Conservation (phyloP, 2,329 filamentous ascomycete genomes). For the Microsporum audouinii region DNA sequence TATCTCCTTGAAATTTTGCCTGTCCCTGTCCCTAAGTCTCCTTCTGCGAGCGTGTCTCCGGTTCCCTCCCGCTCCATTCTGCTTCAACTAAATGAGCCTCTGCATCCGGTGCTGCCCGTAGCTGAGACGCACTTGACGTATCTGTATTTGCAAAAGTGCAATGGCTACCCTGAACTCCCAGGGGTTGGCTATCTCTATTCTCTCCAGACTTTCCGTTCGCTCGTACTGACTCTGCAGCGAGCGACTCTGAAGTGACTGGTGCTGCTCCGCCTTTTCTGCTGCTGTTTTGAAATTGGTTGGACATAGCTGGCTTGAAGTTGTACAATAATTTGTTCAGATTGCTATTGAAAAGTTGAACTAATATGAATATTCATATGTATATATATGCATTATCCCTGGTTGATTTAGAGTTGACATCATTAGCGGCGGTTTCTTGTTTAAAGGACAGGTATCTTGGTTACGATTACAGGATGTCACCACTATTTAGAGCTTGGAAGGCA, state of each 20-base stretch:
- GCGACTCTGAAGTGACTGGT: constrained; percentile 53
- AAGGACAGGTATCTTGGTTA: background rate
- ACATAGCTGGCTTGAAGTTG: constrained; percentile 23
- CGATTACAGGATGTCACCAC: background rate
- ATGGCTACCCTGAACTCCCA: constrained; percentile 40
- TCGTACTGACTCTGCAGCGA: constrained; percentile 61
- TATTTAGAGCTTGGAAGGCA: background rate
- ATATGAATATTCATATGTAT: background rate
- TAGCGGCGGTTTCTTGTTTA: background rate
- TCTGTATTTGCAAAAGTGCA: constrained; percentile 48
- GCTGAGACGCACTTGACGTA: constrained; percentile 41
- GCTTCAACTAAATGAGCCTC: constrained; percentile 31
- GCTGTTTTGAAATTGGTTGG: constrained; percentile 37
- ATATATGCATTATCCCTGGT: background rate
- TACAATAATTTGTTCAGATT: background rate
- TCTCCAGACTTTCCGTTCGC: constrained; percentile 49
- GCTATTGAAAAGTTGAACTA: background rate
- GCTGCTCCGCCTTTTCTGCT: constrained; percentile 51
- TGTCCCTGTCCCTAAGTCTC: constrained; percentile 15
- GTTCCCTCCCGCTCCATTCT: constrained; percentile 20
- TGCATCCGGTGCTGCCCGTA: constrained; percentile 39
- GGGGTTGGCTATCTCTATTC: constrained; percentile 45
- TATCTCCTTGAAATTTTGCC: constrained; percentile 15
- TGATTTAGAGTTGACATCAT: background rate
- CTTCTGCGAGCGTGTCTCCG: constrained; percentile 18